Percentiles rank a stretch among this genome's conserved stretches.
Conservation (phyloP, 1,139 yeast species). For the Hanseniaspora uvarum region DNA sequence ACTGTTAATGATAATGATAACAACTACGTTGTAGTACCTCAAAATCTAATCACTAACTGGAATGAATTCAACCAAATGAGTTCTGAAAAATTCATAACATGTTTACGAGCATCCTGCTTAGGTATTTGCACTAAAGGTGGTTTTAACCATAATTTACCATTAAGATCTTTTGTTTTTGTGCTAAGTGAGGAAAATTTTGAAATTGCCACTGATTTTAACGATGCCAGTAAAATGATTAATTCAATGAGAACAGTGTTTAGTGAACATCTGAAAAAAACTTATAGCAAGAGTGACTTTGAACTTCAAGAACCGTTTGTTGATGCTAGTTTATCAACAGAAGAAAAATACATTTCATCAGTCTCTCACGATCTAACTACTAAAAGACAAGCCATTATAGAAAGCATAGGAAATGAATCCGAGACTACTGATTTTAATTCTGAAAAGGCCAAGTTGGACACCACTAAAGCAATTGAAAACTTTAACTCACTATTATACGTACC, state of each 20-base stretch:
- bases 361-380: constrained; percentile 68
- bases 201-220: constrained; percentile 46
- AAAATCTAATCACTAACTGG: constrained; percentile 2
- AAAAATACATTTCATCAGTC: constrained; percentile 70
- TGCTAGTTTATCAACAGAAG: constrained; percentile 55
- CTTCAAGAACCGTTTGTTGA: constrained; percentile 83
- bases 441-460: constrained; percentile 39
- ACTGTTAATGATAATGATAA: constrained; percentile 7
- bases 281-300: constrained; percentile 33
- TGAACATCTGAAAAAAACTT: constrained; percentile 31
- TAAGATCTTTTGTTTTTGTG: constrained; percentile 50
- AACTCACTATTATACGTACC: constrained; percentile 47
- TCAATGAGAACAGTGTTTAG: constrained; percentile 39
- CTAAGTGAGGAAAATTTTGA: constrained; percentile 40
- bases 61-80: background rate
- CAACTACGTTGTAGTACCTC: constrained; percentile 4
- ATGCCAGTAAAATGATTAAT: constrained; percentile 36
- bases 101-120: constrained; percentile 7
- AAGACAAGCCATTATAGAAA: constrained; percentile 56
- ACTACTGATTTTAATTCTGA: constrained; percentile 35
- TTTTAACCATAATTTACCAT: constrained; percentile 35
- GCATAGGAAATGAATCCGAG: constrained; percentile 49
- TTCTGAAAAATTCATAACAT: constrained; percentile 7
- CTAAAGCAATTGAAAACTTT: constrained; percentile 44
- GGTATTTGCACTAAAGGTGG: constrained; percentile 15